phyloP scores from a whole-genome alignment of 495 filamentous ascomycete species.

The Podospora sp. region DNA sequence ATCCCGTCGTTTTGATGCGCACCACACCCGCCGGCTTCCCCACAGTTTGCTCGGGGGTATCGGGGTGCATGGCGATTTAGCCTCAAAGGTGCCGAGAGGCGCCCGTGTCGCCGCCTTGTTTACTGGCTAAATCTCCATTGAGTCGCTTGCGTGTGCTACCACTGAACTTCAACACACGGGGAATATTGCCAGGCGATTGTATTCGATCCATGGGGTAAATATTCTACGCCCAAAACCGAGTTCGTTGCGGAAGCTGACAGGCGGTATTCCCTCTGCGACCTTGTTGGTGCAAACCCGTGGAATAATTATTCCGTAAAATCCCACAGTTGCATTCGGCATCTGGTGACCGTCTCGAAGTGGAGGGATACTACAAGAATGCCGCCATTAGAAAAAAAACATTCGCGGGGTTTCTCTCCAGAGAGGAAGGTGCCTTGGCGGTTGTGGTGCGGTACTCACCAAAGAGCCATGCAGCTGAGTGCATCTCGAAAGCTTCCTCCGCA shows the following conservation, averaged over 20 bases:
- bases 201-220: background rate
- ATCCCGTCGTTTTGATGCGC: background rate
- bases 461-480: background rate
- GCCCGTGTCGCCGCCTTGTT: background rate
- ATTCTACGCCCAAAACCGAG: background rate
- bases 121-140: slow-evolving; percentile 16
- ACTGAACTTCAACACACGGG: background rate
- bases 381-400: background rate
- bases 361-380: background rate
- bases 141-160: slow-evolving; percentile 11
- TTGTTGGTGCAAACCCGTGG: background rate
- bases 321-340: background rate
- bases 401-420: background rate
- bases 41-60: slow-evolving; percentile 19
- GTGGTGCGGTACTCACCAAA: background rate
- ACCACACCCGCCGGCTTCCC: slow-evolving; percentile 7
- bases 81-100: slow-evolving; percentile 10
- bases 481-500: background rate
- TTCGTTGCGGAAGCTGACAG: background rate
- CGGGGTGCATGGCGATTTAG: slow-evolving; percentile 12
- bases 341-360: background rate
- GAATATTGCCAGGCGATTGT: background rate
- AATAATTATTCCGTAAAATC: background rate
- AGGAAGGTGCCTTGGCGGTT: background rate
- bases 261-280: background rate